Evolutionary conservation across 2,329 filamentous ascomycete species (phyloP), one percentile per base, ranked within the genome.

Genomic region (Phaeophleospora eucalypticola): DNA sequence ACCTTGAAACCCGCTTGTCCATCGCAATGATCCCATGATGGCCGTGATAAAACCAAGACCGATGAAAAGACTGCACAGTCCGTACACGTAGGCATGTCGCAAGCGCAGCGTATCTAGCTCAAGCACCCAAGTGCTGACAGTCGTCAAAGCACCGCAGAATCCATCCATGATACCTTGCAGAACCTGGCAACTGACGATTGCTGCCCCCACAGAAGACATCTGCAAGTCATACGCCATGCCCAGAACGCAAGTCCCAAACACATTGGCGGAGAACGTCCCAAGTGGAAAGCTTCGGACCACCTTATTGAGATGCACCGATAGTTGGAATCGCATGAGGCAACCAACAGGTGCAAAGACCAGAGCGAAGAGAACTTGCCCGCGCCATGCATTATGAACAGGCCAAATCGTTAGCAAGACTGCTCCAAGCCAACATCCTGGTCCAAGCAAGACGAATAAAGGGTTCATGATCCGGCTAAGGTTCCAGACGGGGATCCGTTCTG

Each of bases 261-360:
- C 71, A 61, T 95, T 95, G 21, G 84, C 87, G 1, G 71, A 67
- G 58, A 95, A 94, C 0, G 89, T 95, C 2, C 89, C 89, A 0
- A 95, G 65, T 0, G 89, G 89, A 56, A 95, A 95, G 0, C 75
- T 70, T 0, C 80, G 65, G 0, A 80, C 55, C 19, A 77, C 72
- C 0, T 77, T 71, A 58, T 95, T 95, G 8, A 94, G 75, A 16
- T 70, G 65, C 4, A 85, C 62, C 0, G 86, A 85, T 1, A 79
- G 66, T 61, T 87, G 88, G 69, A 87, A 94, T 2, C 89, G 79
- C 0, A 75, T 61, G 0, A 94, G 68, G 56, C 84, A 89, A 0
- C 89, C 89, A 0, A 87, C 57, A 0, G 89, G 89, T 1, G 87
- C 86, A 58, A 95, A 90, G 2, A 88, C 81, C 17, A 90, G 72